A percentile compares a stretch with the other conserved stretches of the same genome.
Conservation (phyloP, 257 asterid species). For the Rhazya stricta region DNA sequence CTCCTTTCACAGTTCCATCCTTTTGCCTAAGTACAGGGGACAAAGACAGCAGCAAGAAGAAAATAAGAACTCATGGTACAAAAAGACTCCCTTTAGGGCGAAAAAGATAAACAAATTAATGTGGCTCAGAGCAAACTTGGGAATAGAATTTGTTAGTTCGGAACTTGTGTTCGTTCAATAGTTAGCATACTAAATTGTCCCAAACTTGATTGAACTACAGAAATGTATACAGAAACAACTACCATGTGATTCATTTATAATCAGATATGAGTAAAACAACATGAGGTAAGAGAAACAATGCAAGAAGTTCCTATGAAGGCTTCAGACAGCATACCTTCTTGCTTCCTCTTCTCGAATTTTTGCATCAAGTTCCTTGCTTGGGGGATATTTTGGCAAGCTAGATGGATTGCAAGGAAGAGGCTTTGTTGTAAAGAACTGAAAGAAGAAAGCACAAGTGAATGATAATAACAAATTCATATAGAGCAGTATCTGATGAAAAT, state of each 20-base stretch:
- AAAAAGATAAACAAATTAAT: not conserved
- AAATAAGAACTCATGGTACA: not conserved
- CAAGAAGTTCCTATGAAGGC: not conserved
- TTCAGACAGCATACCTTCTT: constrained; percentile 32
- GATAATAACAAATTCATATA: not conserved
- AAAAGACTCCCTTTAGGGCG: not conserved
- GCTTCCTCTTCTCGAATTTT: constrained; percentile 46
- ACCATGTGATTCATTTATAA: not conserved
- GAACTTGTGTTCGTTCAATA: not conserved
- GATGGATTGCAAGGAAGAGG: constrained; percentile 54
- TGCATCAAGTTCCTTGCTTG: constrained; percentile 49
- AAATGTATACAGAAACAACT: not conserved
- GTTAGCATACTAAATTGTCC: not conserved
- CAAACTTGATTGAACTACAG: not conserved
- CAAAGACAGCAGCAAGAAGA: not conserved
- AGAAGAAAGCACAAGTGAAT: not conserved
- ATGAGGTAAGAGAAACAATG: not conserved
- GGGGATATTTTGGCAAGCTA: constrained; percentile 46
- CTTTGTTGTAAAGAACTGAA: constrained; percentile 42
- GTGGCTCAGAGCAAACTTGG: not conserved
- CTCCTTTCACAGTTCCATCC: constrained; percentile 34
- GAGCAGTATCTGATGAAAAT: not conserved
- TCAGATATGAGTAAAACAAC: not conserved
- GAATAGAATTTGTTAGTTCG: not conserved
- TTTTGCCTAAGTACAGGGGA: constrained; percentile 26